Base-by-base conservation (phyloP, 116 monocot species). In the Papilionanthe hybrid region DNA sequence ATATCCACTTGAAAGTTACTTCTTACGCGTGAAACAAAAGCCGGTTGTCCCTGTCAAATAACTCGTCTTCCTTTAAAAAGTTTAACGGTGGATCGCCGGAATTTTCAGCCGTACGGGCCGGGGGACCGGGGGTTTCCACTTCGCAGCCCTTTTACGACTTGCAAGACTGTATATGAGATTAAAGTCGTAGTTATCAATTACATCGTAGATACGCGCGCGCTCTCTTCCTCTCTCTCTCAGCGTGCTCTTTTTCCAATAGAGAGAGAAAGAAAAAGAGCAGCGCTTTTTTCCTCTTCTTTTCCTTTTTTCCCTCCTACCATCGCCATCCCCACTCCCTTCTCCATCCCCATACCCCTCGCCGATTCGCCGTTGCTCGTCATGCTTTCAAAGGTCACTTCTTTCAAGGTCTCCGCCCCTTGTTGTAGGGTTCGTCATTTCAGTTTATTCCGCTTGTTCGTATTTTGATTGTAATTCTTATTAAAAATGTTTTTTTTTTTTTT, bases 381-480 rank as follows among this genome's bases (percentile, higher is more conserved):
- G 73, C 73, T 73, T 43, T 44, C 73, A 17, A 73, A 73, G 73
- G 73, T 73, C 44, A 37, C 42, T 7, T 73, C 44, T 73, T 44
- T 73, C 73, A 73, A 9, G 42, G 22, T 20, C 73, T 43, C 42
- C n/a, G 44, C 44, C 4, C 22, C 42, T 43, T 72, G 72, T 22
- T 73, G n/a, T n/a, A 20, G 73, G 73, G 20, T 44, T 73, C 44
- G 73, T 73, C 9, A 20, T 45, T 45, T 5, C 37, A 17, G 37
- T 29, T 17, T 32, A 71, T 71, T 32, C 1, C 32, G 7, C 37
- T 71, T 71, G 65, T 10, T 65, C 65, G 22, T 65, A 65, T 27
- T 65, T 27, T 6, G 22, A 63, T 63, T 4, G 15, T 53, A 17
- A 13, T 53, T 53, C 53, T 53, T 53, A 15, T 63, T 63, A 63